Evolutionary conservation across 164 flowering plant genomes (phyloP).

Genomic region (Litsea cubeba): DNA sequence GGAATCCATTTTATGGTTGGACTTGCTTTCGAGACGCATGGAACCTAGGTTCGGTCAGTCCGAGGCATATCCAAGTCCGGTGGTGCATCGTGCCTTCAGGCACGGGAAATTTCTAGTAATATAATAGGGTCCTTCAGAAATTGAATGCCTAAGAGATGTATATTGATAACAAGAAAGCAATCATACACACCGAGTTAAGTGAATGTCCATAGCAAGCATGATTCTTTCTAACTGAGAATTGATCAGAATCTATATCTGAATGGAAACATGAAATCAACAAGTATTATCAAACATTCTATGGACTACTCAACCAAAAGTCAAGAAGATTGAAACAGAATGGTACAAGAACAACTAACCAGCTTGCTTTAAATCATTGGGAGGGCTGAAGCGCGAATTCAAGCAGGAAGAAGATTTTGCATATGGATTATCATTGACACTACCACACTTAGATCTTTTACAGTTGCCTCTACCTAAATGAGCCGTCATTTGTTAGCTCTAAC

Average conservation of each 20-base stretch:
- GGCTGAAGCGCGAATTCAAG: slow-evolving; percentile 19
- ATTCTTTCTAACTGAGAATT: slow-evolving; percentile 22
- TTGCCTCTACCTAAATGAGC: slow-evolving; percentile 33
- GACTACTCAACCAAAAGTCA: not conserved
- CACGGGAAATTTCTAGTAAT: too few species aligned
- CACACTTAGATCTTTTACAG: slow-evolving; percentile 17
- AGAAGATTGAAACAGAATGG: not conserved
- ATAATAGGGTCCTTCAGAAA: not conserved
- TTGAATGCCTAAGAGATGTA: not conserved
- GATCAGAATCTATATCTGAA: slow-evolving; percentile 39
- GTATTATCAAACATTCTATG: not conserved
- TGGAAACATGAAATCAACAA: not conserved
- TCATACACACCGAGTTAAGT: slow-evolving; percentile 28
- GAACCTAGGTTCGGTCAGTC: too few species aligned
- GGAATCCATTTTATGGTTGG: too few species aligned
- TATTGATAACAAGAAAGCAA: not conserved
- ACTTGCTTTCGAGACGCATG: too few species aligned
- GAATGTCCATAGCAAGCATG: slow-evolving; percentile 14
- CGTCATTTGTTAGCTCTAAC: slow-evolving; percentile 30
- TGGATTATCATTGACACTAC: slow-evolving; percentile 18
- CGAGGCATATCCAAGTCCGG: too few species aligned
- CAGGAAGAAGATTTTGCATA: slow-evolving; percentile 1
- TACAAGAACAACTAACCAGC: slow-evolving; percentile 28
- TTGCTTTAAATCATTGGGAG: slow-evolving; percentile 19
- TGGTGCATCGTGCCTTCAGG: too few species aligned